Evolutionary conservation across 1,139 yeast genomes (phyloP).

Genomic region (Saccharomyces uvarum): DNA sequence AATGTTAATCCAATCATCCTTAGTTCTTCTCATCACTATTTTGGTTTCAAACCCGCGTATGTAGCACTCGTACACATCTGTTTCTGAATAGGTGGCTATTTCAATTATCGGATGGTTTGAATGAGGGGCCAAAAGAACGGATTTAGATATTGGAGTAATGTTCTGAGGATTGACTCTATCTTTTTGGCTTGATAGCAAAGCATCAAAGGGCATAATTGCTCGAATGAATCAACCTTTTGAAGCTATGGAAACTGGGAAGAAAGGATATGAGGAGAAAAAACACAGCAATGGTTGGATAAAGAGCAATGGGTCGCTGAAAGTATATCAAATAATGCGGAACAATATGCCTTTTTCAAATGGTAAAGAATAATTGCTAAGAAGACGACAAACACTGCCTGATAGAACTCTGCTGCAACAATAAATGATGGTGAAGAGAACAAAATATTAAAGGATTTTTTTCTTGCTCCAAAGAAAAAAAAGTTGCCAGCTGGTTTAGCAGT

Average conservation of each 20-base stretch:
- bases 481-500: background rate
- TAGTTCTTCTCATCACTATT: constrained; percentile 58
- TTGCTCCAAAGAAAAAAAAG: background rate
- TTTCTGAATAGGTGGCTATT: constrained; percentile 32
- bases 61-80: constrained; percentile 54
- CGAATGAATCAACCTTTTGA: background rate
- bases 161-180: background rate
- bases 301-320: background rate
- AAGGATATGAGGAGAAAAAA: background rate
- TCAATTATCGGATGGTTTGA: constrained; percentile 24
- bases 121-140: constrained; percentile 5
- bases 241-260: background rate
- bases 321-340: background rate
- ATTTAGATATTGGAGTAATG: background rate
- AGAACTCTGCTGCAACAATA: background rate
- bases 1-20: constrained; percentile 84
- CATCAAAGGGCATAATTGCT: background rate
- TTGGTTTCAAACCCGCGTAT: constrained; percentile 28
- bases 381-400: background rate
- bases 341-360: background rate
- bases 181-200: background rate
- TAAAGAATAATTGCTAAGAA: background rate
- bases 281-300: background rate
- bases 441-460: background rate
- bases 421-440: background rate